Evolutionary conservation across 2,329 filamentous ascomycete species (phyloP).

Genomic region (Bretziella fagacearum): DNA sequence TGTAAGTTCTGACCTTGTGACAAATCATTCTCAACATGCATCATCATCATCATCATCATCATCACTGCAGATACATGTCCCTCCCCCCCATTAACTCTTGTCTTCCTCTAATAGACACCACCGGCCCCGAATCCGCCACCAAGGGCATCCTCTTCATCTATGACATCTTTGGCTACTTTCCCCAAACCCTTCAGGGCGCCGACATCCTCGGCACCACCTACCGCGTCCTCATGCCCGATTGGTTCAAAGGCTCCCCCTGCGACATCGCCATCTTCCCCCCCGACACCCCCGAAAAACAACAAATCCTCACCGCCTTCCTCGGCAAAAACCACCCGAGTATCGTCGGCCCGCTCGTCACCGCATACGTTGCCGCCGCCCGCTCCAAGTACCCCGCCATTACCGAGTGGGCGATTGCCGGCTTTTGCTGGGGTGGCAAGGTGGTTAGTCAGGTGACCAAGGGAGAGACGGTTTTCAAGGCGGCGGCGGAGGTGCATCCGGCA

Average conservation of each 20-base stretch:
- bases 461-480: slow-evolving; percentile 28
- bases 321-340: slow-evolving; percentile 30
- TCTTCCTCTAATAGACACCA: slow-evolving; percentile 27
- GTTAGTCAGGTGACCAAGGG: slow-evolving; percentile 34
- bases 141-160: slow-evolving; percentile 46
- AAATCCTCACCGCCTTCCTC: slow-evolving; percentile 42
- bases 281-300: slow-evolving; percentile 45
- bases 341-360: slow-evolving; percentile 33
- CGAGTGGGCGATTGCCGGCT: slow-evolving; percentile 44
- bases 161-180: slow-evolving; percentile 56
- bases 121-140: slow-evolving; percentile 29
- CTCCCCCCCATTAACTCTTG: too few species aligned
- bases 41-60: background rate
- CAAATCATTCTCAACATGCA: background rate
- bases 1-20: slow-evolving; percentile 22
- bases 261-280: slow-evolving; percentile 45
- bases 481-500: slow-evolving; percentile 40
- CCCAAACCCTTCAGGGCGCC: slow-evolving; percentile 52
- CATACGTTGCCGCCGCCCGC: slow-evolving; percentile 36
- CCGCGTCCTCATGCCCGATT: slow-evolving; percentile 81
- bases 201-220: slow-evolving; percentile 55
- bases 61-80: background rate
- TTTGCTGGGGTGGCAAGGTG: slow-evolving; percentile 59
- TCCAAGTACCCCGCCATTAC: slow-evolving; percentile 36
- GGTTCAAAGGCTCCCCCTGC: slow-evolving; percentile 60